Evolutionary conservation across 2,329 filamentous ascomycete genomes (phyloP).

Genomic region (Epichloe glyceriae): DNA sequence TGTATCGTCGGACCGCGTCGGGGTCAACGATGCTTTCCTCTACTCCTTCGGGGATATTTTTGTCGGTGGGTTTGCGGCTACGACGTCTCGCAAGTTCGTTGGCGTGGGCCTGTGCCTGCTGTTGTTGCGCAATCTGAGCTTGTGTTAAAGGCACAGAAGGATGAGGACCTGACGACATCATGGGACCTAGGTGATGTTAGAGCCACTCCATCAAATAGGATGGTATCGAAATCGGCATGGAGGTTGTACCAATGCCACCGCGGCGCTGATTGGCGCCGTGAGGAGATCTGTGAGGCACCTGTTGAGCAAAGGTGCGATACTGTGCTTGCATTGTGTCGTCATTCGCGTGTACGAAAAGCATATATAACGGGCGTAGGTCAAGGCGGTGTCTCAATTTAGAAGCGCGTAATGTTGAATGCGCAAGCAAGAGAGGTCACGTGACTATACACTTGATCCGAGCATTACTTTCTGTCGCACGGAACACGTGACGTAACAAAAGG

Average conservation of each 20-base stretch:
- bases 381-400: too few species aligned
- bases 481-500: too few species aligned
- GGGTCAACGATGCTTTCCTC: constrained; percentile 66
- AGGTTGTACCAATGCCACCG: constrained; percentile 37
- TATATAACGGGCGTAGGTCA: not conserved
- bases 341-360: not conserved
- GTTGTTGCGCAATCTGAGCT: constrained; percentile 38
- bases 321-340: constrained; percentile 35
- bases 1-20: constrained; percentile 72
- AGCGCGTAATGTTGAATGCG: too few species aligned
- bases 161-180: constrained; percentile 42
- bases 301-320: constrained; percentile 39
- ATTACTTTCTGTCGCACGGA: too few species aligned
- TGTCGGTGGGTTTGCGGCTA: constrained; percentile 85
- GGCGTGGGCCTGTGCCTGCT: constrained; percentile 38
- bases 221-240: not conserved
- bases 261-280: constrained; percentile 36
- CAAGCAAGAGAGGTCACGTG: not conserved
- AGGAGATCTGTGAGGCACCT: constrained; percentile 35
- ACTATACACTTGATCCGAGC: too few species aligned
- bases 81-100: constrained; percentile 63
- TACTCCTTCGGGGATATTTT: constrained; percentile 81
- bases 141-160: constrained; percentile 38
- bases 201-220: constrained; percentile 1
- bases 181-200: constrained; percentile 30